Percentiles rank a stretch among this genome's conserved stretches.
These are phyloP conservation scores for Globisporangium radiosum DNA, from an alignment of 352 stramenopile genomes.

Conservation along the genomic window DNA sequence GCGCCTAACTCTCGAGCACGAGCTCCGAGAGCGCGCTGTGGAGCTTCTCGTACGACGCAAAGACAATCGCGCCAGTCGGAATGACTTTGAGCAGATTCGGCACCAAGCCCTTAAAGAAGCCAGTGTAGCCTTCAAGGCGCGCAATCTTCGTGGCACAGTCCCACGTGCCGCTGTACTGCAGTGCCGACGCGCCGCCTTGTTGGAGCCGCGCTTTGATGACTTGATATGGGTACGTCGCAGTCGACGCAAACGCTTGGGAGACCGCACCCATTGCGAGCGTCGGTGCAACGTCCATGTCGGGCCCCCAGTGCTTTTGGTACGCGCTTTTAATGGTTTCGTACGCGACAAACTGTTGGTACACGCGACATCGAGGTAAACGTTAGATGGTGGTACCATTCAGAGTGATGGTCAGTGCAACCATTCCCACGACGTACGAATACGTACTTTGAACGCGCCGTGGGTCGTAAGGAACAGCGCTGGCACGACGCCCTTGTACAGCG, in stretches of 20 bases:
- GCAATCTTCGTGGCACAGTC: conserved; percentile 89
- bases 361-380: background rate
- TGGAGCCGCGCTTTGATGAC: conserved; percentile 96
- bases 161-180: conserved; percentile 89
- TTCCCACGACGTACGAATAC: background rate
- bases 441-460: conserved; percentile 94
- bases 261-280: conserved; percentile 74
- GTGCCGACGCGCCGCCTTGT: conserved; percentile 71
- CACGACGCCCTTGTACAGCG: conserved; percentile 95
- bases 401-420: background rate
- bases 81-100: conserved; percentile 96
- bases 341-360: conserved; percentile 49
- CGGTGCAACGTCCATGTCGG: conserved; percentile 62
- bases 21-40: conserved; percentile 41
- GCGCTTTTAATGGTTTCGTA: conserved; percentile 69
- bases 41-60: conserved; percentile 83
- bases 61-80: conserved; percentile 94
- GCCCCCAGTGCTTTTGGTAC: conserved; percentile 54
- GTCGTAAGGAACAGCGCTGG: conserved; percentile 94
- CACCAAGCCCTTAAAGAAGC: conserved; percentile 94
- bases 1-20: conserved; percentile 23
- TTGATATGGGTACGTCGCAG: conserved; percentile 93
- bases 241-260: conserved; percentile 79
- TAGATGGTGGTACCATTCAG: background rate
- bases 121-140: conserved; percentile 84